phyloP scores from a whole-genome alignment of 2,329 filamentous ascomycete genomes.

The Chalara sp. region DNA sequence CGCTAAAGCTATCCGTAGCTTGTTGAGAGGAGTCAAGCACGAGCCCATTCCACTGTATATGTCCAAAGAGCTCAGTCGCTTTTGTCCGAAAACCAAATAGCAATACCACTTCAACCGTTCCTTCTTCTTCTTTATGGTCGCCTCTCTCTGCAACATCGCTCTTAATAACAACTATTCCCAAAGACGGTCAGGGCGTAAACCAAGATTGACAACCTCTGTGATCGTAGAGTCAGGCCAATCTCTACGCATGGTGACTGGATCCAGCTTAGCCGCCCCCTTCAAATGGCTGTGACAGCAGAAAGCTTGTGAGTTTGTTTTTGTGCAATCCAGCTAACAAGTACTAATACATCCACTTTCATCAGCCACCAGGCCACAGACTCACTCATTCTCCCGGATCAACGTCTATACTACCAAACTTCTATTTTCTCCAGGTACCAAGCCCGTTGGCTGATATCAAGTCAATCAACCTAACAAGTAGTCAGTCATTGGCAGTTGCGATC shows the following conservation, averaged over 20 bases:
- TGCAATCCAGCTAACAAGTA: too few species aligned
- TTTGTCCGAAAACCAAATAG: too few species aligned
- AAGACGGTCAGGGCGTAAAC: too few species aligned
- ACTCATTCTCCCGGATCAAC: conserved; percentile 52
- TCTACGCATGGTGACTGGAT: too few species aligned
- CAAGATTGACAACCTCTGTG: too few species aligned
- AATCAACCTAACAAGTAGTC: conserved; percentile 13
- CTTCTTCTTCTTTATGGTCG: too few species aligned
- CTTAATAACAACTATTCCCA: too few species aligned
- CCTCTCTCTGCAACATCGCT: too few species aligned
- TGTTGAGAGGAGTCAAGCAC: not conserved
- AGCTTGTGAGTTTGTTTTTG: conserved; percentile 35
- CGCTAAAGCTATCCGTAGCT: not conserved
- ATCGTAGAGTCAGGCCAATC: too few species aligned
- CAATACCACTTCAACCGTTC: too few species aligned
- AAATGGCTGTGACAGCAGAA: conserved; percentile 51
- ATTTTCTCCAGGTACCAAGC: conserved; percentile 45
- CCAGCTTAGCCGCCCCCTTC: conserved; percentile 19
- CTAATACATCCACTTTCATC: not conserved
- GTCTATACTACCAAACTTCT: conserved; percentile 58
- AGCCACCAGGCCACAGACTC: conserved; percentile 61
- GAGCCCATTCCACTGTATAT: not conserved
- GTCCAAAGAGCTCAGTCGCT: too few species aligned
- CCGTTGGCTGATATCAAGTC: conserved; percentile 41
- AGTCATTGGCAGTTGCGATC: conserved; percentile 88